Percentiles rank a stretch among this genome's conserved stretches.
Conservation (phyloP, 352 stramenopile species). For the Pythium phragmitis region DNA sequence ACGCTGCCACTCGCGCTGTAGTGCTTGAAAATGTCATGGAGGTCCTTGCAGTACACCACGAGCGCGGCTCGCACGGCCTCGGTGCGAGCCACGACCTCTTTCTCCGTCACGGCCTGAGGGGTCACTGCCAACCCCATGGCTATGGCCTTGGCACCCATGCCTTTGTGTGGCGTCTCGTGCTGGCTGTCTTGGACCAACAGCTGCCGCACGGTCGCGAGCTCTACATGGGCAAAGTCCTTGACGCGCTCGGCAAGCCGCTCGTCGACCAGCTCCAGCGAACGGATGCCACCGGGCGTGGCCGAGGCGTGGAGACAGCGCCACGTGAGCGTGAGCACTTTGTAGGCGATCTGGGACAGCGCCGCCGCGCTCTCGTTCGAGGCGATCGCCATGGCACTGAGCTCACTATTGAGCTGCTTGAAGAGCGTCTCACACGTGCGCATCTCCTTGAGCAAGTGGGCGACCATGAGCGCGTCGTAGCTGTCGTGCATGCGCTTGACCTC, state of each 20-base stretch:
- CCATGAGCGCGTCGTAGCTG: constrained; percentile 71
- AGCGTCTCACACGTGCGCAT: constrained; percentile 77
- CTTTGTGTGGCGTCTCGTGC: neutral
- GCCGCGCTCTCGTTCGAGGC: constrained; percentile 75
- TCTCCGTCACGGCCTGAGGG: constrained; percentile 43
- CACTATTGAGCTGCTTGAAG: constrained; percentile 71
- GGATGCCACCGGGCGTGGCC: constrained; percentile 15
- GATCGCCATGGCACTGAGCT: constrained; percentile 59
- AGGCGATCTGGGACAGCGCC: constrained; percentile 60
- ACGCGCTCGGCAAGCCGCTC: constrained; percentile 63
- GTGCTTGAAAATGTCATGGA: constrained; percentile 84
- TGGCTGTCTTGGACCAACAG: constrained; percentile 55
- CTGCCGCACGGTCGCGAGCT: constrained; percentile 48
- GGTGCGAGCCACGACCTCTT: constrained; percentile 50
- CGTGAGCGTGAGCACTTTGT: constrained; percentile 65
- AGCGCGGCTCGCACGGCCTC: constrained; percentile 56
- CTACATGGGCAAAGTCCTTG: constrained; percentile 57
- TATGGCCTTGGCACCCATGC: constrained; percentile 12
- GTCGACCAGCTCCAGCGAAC: constrained; percentile 48
- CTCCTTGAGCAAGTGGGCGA: constrained; percentile 75
- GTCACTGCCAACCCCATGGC: neutral
- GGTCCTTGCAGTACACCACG: constrained; percentile 65
- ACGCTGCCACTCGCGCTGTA: constrained; percentile 69
- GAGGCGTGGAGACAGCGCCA: constrained; percentile 56
- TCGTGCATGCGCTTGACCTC: constrained; percentile 71